These are phyloP conservation scores for Leavenworthia alabamica DNA, from an alignment of 345 rosid species.

Conservation along the genomic window DNA sequence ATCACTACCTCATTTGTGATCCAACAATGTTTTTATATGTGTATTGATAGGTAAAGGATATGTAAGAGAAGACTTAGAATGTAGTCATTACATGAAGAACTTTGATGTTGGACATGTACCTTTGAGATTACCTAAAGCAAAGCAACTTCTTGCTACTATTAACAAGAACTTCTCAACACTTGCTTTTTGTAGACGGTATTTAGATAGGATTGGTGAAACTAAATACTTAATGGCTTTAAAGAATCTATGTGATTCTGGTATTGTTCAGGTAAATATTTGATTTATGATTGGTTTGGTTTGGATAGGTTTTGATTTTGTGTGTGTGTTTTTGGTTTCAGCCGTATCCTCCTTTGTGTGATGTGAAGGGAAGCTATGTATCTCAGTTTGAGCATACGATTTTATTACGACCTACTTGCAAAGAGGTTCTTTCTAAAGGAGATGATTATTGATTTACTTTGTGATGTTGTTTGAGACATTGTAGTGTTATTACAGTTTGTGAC, in stretches of 20 bases:
- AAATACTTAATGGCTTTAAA: conserved; percentile 90
- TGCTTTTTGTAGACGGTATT: conserved; percentile 85
- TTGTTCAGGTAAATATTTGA: conserved; percentile 77
- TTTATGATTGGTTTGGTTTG: not conserved
- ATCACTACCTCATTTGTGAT: no score
- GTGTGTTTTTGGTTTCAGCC: conserved; percentile 50
- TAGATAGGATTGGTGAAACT: conserved; percentile 89
- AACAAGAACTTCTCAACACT: conserved; percentile 90
- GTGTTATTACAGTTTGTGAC: no score
- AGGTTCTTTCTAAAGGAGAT: conserved; percentile 83
- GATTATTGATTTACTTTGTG: conserved; percentile 79
- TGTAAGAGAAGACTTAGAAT: conserved; percentile 87
- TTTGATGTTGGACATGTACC: conserved; percentile 82
- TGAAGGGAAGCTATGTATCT: conserved; percentile 85
- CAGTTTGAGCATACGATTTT: conserved; percentile 90
- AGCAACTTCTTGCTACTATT: conserved; percentile 86
- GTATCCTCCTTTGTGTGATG: conserved; percentile 79
- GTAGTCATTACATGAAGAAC: conserved; percentile 92
- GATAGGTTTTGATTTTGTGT: not conserved
- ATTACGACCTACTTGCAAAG: conserved; percentile 94
- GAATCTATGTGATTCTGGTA: conserved; percentile 81
- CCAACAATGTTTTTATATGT: not conserved
- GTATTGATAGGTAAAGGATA: conserved; percentile 71
- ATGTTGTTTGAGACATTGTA: no score
- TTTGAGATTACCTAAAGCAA: conserved; percentile 79